phyloP scores from a whole-genome alignment of 768 basidiomycete genomes.

The Neoboletus subvelutipes region DNA sequence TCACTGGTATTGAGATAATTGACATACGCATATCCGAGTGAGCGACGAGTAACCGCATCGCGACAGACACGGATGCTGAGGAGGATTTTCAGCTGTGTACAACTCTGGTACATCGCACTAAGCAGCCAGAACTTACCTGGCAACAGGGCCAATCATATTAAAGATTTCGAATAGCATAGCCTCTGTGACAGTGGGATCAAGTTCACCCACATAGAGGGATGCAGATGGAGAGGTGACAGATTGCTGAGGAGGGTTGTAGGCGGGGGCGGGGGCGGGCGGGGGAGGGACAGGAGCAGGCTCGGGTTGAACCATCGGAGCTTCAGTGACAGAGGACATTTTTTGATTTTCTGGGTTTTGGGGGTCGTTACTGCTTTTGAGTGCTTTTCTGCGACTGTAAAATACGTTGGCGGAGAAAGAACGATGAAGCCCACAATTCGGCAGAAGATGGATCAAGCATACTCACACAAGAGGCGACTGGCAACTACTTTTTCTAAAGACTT shows the following conservation, averaged over 20 bases:
- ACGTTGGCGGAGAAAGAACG: constrained; percentile 11
- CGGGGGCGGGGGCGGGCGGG: constrained; percentile 48
- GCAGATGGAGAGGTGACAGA: constrained; percentile 72
- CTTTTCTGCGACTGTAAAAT: constrained; percentile 62
- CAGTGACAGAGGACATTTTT: constrained; percentile 60
- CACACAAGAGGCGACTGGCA: constrained; percentile 73
- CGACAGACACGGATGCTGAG: constrained; percentile 97
- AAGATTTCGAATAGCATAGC: constrained; percentile 99
- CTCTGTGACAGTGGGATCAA: constrained; percentile 97
- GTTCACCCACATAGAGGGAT: constrained; percentile 98
- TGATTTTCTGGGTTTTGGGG: constrained; percentile 51
- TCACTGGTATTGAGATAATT: constrained; percentile 96
- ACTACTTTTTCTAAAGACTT: constrained; percentile 70
- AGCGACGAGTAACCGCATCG: constrained; percentile 99
- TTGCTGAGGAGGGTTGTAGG: constrained; percentile 55
- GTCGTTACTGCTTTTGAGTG: constrained; percentile 90
- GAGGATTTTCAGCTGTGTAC: neutral
- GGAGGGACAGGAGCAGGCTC: constrained; percentile 47
- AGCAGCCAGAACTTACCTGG: constrained; percentile 59
- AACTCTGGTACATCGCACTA: neutral
- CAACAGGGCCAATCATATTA: constrained; percentile 99
- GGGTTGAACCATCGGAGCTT: constrained; percentile 52
- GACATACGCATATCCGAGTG: constrained; percentile 99
- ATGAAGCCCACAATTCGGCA: constrained; percentile 14
- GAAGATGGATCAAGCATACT: constrained; percentile 29